Evolutionary conservation across 2,329 filamentous ascomycete genomes (phyloP), one percentile per base, ranked within the genome.

Genomic region (Dryadomyces quercivorus): DNA sequence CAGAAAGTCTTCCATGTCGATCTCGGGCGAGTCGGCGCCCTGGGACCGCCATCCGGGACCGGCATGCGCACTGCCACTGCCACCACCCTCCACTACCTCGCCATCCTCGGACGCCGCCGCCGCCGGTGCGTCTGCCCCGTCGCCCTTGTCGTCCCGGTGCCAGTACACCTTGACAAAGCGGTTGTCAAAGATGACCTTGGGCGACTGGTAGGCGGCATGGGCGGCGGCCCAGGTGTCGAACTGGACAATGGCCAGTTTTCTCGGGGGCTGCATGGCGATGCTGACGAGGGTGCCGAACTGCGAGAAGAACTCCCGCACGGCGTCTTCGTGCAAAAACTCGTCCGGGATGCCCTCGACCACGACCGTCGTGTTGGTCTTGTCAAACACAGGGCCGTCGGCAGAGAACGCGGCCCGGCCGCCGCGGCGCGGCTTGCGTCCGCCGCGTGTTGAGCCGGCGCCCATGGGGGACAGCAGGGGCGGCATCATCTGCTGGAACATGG

Each of bases 101-200:
- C 43, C 38, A 10, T 42, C 47, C 44, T 36, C 45, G 18, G n/a
- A 6, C 18, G 18, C 48, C 2, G 20, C 36, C 2, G 47, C 31
- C 18, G 47, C 53, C n/a, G n/a, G n/a, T 13, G 15, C 50, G n/a
- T 51, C 42, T 12, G 58, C 56, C 45, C 54, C 63, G 15, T 38
- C 57, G 3, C 51, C 57, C 13, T 50, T 36, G 16, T 55, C 62
- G n/a, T 56, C 60, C 61, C 81, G 84, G 63, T 81, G 77, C 87
- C 87, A 92, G 62, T 85, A 90, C 0, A 92, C 84, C 62, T 89
- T 91, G 50, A 93, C 88, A 61, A 93, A 93, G 12, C 88, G 76
- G 61, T 92, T 93, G 62, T 91, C 85, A 63, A 92, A 93, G 47
- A 93, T 84, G 49, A 83, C 84, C 63, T 89, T 89, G 0, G 88